Percentiles rank a stretch among this genome's conserved stretches.
These are phyloP conservation scores for Penicillium sp. DNA, from an alignment of 2,329 filamentous ascomycete species.

Conservation along the genomic window DNA sequence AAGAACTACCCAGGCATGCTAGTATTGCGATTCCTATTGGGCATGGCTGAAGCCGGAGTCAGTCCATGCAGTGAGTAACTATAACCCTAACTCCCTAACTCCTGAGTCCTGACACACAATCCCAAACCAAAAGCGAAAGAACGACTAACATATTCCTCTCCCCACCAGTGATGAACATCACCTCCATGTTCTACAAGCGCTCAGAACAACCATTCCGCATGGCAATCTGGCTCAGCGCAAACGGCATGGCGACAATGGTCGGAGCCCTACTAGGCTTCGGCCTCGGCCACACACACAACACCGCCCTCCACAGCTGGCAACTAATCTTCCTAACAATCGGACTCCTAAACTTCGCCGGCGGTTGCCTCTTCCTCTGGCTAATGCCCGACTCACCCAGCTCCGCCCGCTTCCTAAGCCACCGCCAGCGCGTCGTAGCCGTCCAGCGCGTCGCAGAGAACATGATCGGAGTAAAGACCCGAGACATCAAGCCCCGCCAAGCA, in stretches of 20 bases:
- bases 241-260: slow-evolving; percentile 38
- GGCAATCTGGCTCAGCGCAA: slow-evolving; percentile 37
- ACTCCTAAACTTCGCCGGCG: slow-evolving; percentile 46
- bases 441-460: slow-evolving; percentile 43
- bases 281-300: slow-evolving; percentile 33
- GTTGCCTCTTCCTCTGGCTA: slow-evolving; percentile 30
- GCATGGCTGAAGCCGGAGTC: slow-evolving; percentile 41
- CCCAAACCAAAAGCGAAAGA: not conserved
- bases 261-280: slow-evolving; percentile 38
- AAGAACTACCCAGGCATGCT: slow-evolving; percentile 44
- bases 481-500: slow-evolving; percentile 36
- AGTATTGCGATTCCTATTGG: slow-evolving; percentile 47
- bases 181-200: slow-evolving; percentile 40
- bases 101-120: too few species aligned
- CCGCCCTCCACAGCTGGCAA: slow-evolving; percentile 33
- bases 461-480: slow-evolving; percentile 41
- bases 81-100: too few species aligned
- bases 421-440: slow-evolving; percentile 41
- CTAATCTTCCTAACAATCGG: slow-evolving; percentile 45
- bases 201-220: slow-evolving; percentile 38
- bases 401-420: slow-evolving; percentile 39
- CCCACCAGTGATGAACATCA: slow-evolving; percentile 33
- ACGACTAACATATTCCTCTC: slow-evolving; percentile 8
- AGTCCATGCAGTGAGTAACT: slow-evolving; percentile 32
- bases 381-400: slow-evolving; percentile 41